A percentile compares a stretch with the other conserved stretches of the same genome.
Evolutionary conservation across 75 land plant species (phyloP).

Genomic region (Cryptomeria japonica): DNA sequence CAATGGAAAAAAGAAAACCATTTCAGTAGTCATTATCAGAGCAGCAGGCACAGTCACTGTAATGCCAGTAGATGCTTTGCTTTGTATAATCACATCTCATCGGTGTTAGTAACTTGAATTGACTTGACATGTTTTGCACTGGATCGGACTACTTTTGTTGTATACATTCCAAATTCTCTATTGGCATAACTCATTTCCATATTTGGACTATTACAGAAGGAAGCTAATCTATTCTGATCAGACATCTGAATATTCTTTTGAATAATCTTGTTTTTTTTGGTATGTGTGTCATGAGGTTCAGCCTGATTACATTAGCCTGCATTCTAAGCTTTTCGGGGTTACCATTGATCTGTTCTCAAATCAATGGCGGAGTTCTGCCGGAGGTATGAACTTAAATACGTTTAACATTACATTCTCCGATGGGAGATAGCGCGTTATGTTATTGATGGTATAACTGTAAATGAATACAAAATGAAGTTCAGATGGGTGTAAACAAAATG

Average conservation of each 20-base stretch:
- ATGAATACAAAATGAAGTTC: neutral
- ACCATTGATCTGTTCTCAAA: neutral
- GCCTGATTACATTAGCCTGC: neutral
- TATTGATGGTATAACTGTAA: neutral
- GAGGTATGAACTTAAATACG: neutral
- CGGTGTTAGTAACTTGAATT: neutral
- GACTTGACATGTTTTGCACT: neutral
- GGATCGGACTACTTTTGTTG: neutral
- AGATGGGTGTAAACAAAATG: neutral
- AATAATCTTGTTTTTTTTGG: neutral
- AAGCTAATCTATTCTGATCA: neutral
- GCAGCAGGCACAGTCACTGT: neutral
- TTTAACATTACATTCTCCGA: neutral
- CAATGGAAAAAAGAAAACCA: neutral
- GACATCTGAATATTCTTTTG: neutral
- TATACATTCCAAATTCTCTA: neutral
- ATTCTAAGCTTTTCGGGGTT: neutral
- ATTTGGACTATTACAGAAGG: neutral
- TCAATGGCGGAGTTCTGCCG: neutral
- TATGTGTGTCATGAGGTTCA: neutral
- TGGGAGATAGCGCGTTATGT: neutral
- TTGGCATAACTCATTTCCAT: neutral
- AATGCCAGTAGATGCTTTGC: neutral
- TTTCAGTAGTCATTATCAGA: neutral
- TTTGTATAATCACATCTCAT: neutral